Evolutionary conservation across 768 basidiomycete species (phyloP), one percentile per base, ranked within the genome.

Genomic region (Hirschioporus abietinus): DNA sequence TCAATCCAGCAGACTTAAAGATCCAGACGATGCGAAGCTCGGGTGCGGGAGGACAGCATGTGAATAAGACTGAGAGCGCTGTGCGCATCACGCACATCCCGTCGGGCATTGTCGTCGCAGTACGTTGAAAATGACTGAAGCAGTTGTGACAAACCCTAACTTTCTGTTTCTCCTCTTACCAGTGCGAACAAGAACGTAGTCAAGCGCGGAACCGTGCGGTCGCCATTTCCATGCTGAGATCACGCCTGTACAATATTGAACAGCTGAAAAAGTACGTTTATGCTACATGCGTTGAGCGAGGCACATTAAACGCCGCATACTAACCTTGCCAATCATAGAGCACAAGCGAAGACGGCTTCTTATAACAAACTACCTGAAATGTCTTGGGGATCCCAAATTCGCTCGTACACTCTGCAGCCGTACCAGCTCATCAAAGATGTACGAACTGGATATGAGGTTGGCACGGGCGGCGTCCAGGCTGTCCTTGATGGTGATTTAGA

Each of bases 361-460:
- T 34, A 61, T 23, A 61, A 61, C 60, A 61, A 61, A 8, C 60
- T 61, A 23, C 60, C 60, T 61, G 60, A 61, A 25, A 61, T 61
- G 30, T 25, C 60, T 8, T 61, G 60, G 60, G 60, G 60, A 61
- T 61, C 60, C 17, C 60, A 61, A 61, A 61, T 61, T 25, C 60
- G 60, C 60, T 61, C 60, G 17, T 61, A 61, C 60, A 61, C 60
- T 4, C 23, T 61, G 25, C 60, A 61, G 23, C 60, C 60, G 30
- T 61, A 61, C 60, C 60, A 61, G 60, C 60, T 61, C 60, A 61
- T 61, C 23, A 61, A 61, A 23, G 60, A 61, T 61, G 25, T 61
- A 34, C 60, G 60, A 34, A 61, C 60, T 34, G 60, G 60, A 34
- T 34, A 61, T 23, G 60, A 61, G 60, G 60, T 61, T 15, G 60